Percentiles rank a stretch among this genome's conserved stretches.
Conservation (phyloP, 495 filamentous ascomycete genomes). For the Xeromyces bisporus region DNA sequence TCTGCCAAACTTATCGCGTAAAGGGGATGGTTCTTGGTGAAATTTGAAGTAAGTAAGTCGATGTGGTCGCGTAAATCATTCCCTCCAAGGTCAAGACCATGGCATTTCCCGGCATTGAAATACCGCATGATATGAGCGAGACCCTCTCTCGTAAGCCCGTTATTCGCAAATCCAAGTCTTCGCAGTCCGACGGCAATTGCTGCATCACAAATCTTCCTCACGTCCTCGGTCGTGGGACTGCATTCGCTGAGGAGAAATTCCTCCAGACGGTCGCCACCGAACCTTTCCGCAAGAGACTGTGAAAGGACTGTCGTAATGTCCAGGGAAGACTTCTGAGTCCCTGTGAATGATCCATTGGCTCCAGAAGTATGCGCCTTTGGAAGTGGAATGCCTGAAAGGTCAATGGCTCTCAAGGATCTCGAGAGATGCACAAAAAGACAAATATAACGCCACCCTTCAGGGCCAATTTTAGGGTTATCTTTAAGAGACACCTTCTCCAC, state of each 20-base stretch:
- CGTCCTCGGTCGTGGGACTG: constrained; percentile 47
- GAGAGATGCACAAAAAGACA: constrained; percentile 81
- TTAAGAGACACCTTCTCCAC: constrained; percentile 84
- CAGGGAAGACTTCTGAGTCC: constrained; percentile 4
- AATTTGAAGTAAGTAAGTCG: constrained; percentile 43
- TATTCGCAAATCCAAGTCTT: constrained; percentile 68
- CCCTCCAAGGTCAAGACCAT: constrained; percentile 87
- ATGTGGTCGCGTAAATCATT: constrained; percentile 62
- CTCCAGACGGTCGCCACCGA: constrained; percentile 59
- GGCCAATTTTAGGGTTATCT: constrained; percentile 66
- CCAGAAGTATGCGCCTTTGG: constrained; percentile 27
- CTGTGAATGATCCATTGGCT: constrained; percentile 5
- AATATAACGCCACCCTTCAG: constrained; percentile 83
- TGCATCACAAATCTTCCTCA: constrained; percentile 60
- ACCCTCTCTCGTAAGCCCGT: constrained; percentile 53
- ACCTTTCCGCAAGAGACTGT: constrained; percentile 57
- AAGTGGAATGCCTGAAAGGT: constrained; percentile 74
- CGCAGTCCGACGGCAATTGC: constrained; percentile 54
- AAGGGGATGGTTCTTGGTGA: constrained; percentile 46
- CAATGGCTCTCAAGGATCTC: constrained; percentile 66
- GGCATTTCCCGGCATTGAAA: constrained; percentile 55
- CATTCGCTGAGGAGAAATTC: constrained; percentile 74
- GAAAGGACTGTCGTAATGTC: constrained; percentile 47
- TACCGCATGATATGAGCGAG: constrained; percentile 61
- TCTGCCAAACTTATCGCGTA: constrained; percentile 78